A percentile compares a stretch with the other conserved stretches of the same genome.
phyloP scores from a whole-genome alignment of 176 grass and related monocot genomes.

The Aegilops speltoides region DNA sequence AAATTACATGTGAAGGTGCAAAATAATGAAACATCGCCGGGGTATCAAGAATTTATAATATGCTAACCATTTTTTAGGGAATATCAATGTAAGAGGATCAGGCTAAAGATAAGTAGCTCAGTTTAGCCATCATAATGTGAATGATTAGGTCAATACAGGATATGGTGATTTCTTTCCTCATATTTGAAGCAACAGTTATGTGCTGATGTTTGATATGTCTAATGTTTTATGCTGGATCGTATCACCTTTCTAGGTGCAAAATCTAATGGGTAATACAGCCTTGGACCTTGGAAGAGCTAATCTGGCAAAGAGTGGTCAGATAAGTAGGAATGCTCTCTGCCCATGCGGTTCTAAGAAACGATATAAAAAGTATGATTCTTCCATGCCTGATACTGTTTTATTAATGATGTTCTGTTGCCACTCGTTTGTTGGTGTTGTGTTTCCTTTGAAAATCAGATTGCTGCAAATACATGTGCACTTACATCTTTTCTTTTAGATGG shows the following conservation, averaged over 20 bases:
- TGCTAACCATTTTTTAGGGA: neutral
- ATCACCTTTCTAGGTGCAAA: slow-evolving; percentile 64
- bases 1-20: neutral
- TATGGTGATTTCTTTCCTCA: neutral
- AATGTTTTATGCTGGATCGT: neutral
- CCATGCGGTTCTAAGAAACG: slow-evolving; percentile 84
- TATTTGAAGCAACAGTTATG: neutral
- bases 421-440: neutral
- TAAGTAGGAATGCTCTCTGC: slow-evolving; percentile 84
- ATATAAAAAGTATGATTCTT: slow-evolving; percentile 81
- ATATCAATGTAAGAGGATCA: neutral
- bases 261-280: slow-evolving; percentile 78
- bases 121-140: neutral
- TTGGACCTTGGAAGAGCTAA: slow-evolving; percentile 58
- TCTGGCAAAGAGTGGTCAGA: slow-evolving; percentile 79
- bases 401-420: neutral
- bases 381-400: neutral
- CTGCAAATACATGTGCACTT: neutral
- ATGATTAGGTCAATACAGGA: neutral
- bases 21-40: neutral
- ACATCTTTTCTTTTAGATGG: neutral
- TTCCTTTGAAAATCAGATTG: neutral
- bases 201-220: neutral
- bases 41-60: neutral
- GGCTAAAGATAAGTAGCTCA: neutral